These are phyloP conservation scores for Acrasis kona DNA, from an alignment of 78 protist species.

Conservation along the genomic window DNA sequence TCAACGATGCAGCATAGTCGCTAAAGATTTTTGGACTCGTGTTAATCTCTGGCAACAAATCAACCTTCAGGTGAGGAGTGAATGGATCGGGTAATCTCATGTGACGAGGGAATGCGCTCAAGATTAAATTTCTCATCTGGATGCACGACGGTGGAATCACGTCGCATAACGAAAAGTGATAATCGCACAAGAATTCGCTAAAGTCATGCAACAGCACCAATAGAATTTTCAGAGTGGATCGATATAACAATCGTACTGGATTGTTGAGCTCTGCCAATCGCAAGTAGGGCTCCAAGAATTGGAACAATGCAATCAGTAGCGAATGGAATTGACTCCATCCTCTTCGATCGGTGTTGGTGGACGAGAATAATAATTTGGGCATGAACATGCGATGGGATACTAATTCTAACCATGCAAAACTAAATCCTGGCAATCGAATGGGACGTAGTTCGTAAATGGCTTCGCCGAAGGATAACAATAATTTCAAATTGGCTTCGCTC, in stretches of 20 bases:
- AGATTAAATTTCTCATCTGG: constrained; percentile 90
- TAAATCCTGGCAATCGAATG: constrained; percentile 77
- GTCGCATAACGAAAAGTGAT: constrained; percentile 84
- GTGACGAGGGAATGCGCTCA: constrained; percentile 89
- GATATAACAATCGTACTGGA: constrained; percentile 72
- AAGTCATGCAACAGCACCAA: constrained; percentile 94
- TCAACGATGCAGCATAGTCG: neutral
- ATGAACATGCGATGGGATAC: constrained; percentile 81
- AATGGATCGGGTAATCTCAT: constrained; percentile 95
- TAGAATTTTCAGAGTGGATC: constrained; percentile 69
- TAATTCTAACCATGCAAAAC: constrained; percentile 94
- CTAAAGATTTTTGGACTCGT: constrained; percentile 66
- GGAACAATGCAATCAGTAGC: constrained; percentile 68
- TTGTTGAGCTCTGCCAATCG: constrained; percentile 47
- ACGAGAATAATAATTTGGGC: constrained; percentile 6
- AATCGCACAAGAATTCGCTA: constrained; percentile 96
- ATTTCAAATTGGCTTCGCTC: constrained; percentile 36
- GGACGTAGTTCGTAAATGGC: constrained; percentile 72
- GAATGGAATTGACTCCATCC: constrained; percentile 69
- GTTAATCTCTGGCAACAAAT: constrained; percentile 79
- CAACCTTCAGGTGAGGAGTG: constrained; percentile 82
- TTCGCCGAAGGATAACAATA: constrained; percentile 49
- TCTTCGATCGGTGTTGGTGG: neutral
- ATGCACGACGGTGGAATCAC: constrained; percentile 88
- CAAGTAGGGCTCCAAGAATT: constrained; percentile 80